Conservation (phyloP, 2,329 filamentous ascomycete genomes). For the Fusarium pseudograminearum region DNA sequence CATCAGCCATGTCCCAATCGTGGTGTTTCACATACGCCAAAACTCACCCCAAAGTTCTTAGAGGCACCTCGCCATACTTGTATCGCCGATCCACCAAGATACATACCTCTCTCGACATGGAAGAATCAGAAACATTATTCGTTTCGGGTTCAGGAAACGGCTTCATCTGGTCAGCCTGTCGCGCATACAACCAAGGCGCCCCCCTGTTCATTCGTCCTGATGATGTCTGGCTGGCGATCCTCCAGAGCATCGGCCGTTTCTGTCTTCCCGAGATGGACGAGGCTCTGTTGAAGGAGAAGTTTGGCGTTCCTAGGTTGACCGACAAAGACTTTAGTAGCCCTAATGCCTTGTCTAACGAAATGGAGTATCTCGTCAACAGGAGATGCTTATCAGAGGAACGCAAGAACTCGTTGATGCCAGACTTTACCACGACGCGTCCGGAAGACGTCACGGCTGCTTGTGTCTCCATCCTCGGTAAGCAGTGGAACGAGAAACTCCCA, state of each 20-base stretch:
- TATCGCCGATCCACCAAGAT: neutral
- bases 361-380: neutral
- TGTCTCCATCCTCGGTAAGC: neutral
- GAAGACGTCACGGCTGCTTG: neutral
- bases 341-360: neutral
- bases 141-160: neutral
- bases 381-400: neutral
- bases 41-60: neutral
- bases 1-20: no score
- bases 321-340: neutral
- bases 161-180: neutral
- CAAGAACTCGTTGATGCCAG: neutral
- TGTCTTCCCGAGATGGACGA: neutral
- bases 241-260: neutral
- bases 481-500: neutral
- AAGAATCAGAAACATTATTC: rapidly evolving
- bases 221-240: neutral
- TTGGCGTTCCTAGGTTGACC: neutral
- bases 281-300: neutral
- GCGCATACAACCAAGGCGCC: neutral
- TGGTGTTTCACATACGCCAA: rapidly evolving
- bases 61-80: neutral
- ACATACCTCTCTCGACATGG: neutral
- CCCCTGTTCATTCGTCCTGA: neutral
- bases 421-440: neutral